These are phyloP conservation scores for Myriosclerotinia curreyana DNA, from an alignment of 2,329 filamentous ascomycete species.

Conservation along the genomic window DNA sequence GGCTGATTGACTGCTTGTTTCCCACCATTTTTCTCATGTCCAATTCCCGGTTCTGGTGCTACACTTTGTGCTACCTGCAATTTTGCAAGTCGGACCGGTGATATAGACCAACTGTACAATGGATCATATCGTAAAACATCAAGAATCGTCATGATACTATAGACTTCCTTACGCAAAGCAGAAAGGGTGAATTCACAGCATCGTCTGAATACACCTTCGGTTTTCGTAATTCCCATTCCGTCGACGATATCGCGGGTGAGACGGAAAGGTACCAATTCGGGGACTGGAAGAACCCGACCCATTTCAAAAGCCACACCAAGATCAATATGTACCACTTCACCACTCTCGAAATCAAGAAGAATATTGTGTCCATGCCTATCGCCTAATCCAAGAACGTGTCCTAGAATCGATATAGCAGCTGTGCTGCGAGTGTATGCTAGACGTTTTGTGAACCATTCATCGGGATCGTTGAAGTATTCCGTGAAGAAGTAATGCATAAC, in stretches of 20 bases:
- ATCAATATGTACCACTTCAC: conserved; percentile 96
- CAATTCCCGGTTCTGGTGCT: conserved; percentile 31
- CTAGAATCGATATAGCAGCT: conserved; percentile 91
- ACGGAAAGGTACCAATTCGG: conserved; percentile 93
- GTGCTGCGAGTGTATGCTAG: conserved; percentile 91
- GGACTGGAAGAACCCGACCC: conserved; percentile 89
- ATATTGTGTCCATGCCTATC: conserved; percentile 98
- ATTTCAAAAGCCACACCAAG: conserved; percentile 96
- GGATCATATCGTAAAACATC: conserved; percentile 98
- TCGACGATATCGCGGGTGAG: conserved; percentile 93
- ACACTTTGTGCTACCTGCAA: conserved; percentile 59
- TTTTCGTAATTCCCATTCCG: conserved; percentile 92
- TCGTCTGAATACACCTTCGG: conserved; percentile 93
- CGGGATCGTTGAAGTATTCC: conserved; percentile 87
- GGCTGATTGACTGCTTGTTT: conserved; percentile 53
- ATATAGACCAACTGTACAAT: conserved; percentile 92
- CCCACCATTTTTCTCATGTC: conserved; percentile 34
- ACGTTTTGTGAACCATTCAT: conserved; percentile 90
- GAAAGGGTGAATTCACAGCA: conserved; percentile 98
- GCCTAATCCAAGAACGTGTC: conserved; percentile 86
- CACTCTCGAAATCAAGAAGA: conserved; percentile 80
- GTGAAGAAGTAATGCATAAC: conserved; percentile 98
- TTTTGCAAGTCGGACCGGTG: conserved; percentile 62
- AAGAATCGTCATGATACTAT: conserved; percentile 97
- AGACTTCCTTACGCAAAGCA: conserved; percentile 88